A percentile compares a stretch with the other conserved stretches of the same genome.
These are phyloP conservation scores for Prunus mira DNA, from an alignment of 306 rosid genomes.

Conservation along the genomic window DNA sequence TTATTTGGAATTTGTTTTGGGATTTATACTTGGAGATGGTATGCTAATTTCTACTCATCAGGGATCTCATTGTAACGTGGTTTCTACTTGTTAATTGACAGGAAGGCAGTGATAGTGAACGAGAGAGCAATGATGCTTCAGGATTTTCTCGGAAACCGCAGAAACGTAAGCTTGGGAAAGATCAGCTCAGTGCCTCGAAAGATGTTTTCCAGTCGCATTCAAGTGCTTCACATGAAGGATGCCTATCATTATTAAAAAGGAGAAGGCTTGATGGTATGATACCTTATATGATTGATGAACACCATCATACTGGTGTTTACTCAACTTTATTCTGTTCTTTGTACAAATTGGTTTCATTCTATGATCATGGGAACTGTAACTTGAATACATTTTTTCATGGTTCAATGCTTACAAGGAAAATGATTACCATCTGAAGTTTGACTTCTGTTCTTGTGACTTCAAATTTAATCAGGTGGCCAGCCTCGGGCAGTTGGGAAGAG, in stretches of 20 bases:
- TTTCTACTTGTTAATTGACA: constrained; percentile 33
- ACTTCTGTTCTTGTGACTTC: constrained; percentile 21
- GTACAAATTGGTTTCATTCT: not conserved
- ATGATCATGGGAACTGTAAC: not conserved
- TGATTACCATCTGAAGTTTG: constrained; percentile 11
- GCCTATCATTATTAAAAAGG: constrained; percentile 56
- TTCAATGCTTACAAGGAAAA: not conserved
- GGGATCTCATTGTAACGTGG: constrained; percentile 10
- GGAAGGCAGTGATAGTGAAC: constrained; percentile 72
- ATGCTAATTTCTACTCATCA: not conserved
- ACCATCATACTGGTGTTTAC: not conserved
- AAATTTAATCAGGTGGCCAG: constrained; percentile 46
- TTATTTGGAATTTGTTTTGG: not conserved
- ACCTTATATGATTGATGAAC: constrained; percentile 1
- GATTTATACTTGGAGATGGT: not conserved
- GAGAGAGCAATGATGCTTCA: constrained; percentile 58
- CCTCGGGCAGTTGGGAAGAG: constrained; percentile 82
- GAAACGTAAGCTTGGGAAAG: constrained; percentile 54
- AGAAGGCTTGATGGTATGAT: constrained; percentile 59
- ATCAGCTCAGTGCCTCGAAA: constrained; percentile 38
- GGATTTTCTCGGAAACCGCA: constrained; percentile 38
- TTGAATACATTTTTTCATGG: not conserved
- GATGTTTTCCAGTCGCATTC: constrained; percentile 47
- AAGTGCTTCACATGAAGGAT: constrained; percentile 51
- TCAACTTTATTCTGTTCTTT: not conserved